These are phyloP conservation scores for Elaeis guineensis DNA, from an alignment of 176 grass and related monocot species.

Conservation along the genomic window DNA sequence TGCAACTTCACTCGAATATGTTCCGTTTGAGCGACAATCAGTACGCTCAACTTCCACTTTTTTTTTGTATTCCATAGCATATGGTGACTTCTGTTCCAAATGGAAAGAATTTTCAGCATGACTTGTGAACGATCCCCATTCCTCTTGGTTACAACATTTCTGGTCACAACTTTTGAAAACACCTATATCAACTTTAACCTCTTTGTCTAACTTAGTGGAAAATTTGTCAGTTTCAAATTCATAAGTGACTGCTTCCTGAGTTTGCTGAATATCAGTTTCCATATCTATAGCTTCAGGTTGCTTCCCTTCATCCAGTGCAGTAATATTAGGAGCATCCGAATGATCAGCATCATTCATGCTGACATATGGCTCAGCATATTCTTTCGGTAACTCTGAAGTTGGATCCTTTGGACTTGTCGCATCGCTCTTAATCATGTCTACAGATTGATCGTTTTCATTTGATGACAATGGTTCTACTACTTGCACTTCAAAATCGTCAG, in stretches of 20 bases:
- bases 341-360: constrained; percentile 22
- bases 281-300: constrained; percentile 30
- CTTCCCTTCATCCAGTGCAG: constrained; percentile 22
- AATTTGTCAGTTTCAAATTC: constrained; percentile 20
- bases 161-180: constrained; percentile 20
- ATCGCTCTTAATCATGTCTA: constrained; percentile 18
- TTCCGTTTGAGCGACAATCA: constrained; percentile 16
- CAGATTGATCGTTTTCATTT: constrained; percentile 14
- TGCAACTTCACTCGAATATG: constrained; percentile 25
- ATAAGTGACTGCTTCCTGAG: constrained; percentile 19
- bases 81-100: constrained; percentile 17
- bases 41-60: constrained; percentile 28
- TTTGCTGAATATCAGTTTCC: constrained; percentile 8
- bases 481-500: constrained; percentile 60
- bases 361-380: constrained; percentile 19
- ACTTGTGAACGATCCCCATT: constrained; percentile 14
- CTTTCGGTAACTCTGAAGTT: constrained; percentile 19
- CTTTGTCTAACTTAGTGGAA: constrained; percentile 16
- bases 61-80: constrained; percentile 19
- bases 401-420: constrained; percentile 30
- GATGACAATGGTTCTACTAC: constrained; percentile 24
- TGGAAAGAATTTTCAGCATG: constrained; percentile 12
- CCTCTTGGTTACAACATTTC: constrained; percentile 24
- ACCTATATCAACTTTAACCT: constrained; percentile 19
- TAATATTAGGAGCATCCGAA: constrained; percentile 21